Base-by-base conservation (phyloP, 1,139 yeast genomes). In the Taiozyma onychis region DNA sequence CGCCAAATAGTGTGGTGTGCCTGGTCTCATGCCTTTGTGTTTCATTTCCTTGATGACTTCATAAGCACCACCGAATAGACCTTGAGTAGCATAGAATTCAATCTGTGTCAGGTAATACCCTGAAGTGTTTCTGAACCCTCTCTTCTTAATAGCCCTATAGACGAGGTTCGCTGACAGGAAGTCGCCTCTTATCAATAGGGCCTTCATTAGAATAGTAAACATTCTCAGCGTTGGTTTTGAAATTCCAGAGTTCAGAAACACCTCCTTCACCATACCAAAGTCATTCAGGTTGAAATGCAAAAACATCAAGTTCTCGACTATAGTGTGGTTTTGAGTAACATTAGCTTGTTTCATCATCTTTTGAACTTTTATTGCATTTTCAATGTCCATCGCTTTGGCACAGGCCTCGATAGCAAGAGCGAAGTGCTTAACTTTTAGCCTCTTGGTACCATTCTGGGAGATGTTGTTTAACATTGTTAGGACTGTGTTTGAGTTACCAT, bases 321-420 rank as follows among this genome's bases (percentile, higher is more conserved):
- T 56, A 3, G 44, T 21, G 11, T 16, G 13, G 43, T 54, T 51
- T 1, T 58, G 57, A 13, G 48, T 35, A 34, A 58, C 45, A 0
- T 50, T 35, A 7, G 46, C n/a, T 18, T n/a, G 28, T 24, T 48
- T 48, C 59, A 58, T 56, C 14, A 44, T n/a, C 2, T 7, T 14
- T 8, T 52, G 21, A 27, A 56, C 43, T 24, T 51, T 51, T 0
- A 47, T 37, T 11, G 54, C 35, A n/a, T 52, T 41, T 10, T 44
- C 42, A 9, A 48, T 6, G 37, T 45, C 52, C 39, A 48, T 54
- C 1, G 53, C 67, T 9, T 67, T 62, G 0, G 88, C 81, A 53
- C 88, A 69, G 0, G 89, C 82, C 49, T 72, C 69, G 79, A 89
- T 80, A 6, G 85, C 81, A 37, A 81, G 75, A 4, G 80, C 75